Percentiles rank a stretch among this genome's conserved stretches.
Conservation (phyloP, 345 rosid genomes). For the Salix purpurea region DNA sequence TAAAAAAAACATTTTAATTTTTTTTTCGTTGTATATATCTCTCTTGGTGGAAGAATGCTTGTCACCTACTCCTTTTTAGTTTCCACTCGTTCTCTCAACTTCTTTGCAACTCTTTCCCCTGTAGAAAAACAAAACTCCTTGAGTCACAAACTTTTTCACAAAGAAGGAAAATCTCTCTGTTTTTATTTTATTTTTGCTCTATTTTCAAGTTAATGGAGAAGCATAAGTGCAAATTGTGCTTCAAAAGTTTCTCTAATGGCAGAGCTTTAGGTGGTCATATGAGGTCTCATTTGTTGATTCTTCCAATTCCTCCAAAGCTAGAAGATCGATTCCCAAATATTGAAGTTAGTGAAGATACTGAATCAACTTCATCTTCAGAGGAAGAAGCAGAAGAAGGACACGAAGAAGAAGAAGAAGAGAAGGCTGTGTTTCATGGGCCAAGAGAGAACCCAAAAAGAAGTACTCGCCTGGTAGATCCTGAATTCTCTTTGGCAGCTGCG, state of each 20-base stretch:
- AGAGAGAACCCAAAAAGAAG: conserved; percentile 59
- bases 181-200: conserved; percentile 3
- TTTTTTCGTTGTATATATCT: conserved; percentile 39
- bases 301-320: conserved; percentile 37
- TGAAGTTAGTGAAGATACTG: conserved; percentile 42
- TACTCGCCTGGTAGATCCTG: conserved; percentile 58
- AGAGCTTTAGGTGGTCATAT: conserved; percentile 83
- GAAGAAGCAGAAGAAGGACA: conserved; percentile 36
- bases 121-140: conserved; percentile 21
- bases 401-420: conserved; percentile 21
- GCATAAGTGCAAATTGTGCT: conserved; percentile 70
- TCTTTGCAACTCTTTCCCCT: conserved; percentile 18
- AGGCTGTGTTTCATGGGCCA: conserved; percentile 33
- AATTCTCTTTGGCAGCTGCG: conserved; percentile 38
- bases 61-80: conserved; percentile 64
- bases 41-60: conserved; percentile 64
- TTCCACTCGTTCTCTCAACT: conserved; percentile 39
- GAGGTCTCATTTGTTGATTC: conserved; percentile 71
- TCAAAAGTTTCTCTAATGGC: conserved; percentile 57
- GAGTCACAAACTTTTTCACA: conserved; percentile 16
- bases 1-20: neutral
- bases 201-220: conserved; percentile 48
- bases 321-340: conserved; percentile 19
- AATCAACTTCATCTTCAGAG: conserved; percentile 43
- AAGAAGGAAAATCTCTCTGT: neutral